phyloP scores from a whole-genome alignment of 371 early-diverging fungal genomes.

The Blakeslea trispora region DNA sequence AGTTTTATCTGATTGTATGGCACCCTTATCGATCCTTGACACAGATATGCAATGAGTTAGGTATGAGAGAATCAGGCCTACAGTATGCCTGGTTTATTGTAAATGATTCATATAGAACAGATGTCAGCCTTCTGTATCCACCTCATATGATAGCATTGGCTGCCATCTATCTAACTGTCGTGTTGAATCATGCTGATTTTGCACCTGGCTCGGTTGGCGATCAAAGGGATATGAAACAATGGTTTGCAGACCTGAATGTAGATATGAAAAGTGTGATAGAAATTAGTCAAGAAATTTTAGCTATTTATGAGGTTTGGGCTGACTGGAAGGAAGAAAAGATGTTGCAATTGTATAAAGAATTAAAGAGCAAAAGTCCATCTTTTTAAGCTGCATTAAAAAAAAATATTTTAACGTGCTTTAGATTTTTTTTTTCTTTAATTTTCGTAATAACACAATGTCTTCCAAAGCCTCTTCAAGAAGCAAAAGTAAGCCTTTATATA shows the following conservation, averaged over 20 bases:
- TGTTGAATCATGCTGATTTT: conserved; percentile 58
- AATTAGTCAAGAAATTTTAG: conserved; percentile 68
- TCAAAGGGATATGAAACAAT: conserved; percentile 64
- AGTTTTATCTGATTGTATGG: conserved; percentile 83
- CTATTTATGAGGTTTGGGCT: conserved; percentile 67
- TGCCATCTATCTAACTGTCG: conserved; percentile 74
- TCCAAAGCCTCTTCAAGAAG: conserved; percentile 8
- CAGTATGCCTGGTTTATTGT: conserved; percentile 84
- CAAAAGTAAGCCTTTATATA: too few species aligned
- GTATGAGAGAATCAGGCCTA: conserved; percentile 59
- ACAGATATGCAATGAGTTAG: conserved; percentile 60
- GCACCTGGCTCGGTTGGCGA: conserved; percentile 49
- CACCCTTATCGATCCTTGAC: conserved; percentile 85
- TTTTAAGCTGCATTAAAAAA: too few species aligned
- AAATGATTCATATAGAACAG: conserved; percentile 81
- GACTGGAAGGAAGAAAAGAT: conserved; percentile 65
- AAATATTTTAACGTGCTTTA: too few species aligned
- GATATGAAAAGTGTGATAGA: conserved; percentile 70
- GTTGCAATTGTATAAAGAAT: conserved; percentile 42
- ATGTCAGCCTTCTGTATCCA: conserved; percentile 80
- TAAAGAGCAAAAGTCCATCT: conserved; percentile 24
- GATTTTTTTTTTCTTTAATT: not conserved
- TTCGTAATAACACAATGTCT: not conserved
- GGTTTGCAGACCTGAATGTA: conserved; percentile 78
- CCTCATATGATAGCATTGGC: conserved; percentile 88